Evolutionary conservation across 768 basidiomycete genomes (phyloP).

Genomic region (Naganishia friedmannii): DNA sequence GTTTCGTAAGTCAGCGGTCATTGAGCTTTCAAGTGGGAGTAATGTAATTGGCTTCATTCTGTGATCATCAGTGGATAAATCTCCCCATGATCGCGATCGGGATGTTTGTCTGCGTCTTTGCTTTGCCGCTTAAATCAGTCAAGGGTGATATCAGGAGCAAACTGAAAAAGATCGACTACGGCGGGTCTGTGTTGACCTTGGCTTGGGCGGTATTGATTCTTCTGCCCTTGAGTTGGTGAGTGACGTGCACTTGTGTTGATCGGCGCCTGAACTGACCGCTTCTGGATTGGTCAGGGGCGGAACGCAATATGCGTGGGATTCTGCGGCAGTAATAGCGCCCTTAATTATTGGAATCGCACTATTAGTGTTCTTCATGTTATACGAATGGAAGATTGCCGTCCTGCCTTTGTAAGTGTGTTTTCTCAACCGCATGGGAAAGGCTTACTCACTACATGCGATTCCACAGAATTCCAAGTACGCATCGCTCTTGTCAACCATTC

Average conservation of each 20-base stretch:
- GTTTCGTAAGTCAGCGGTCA: constrained; percentile 54
- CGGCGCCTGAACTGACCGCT: constrained; percentile 8
- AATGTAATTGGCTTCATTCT: constrained; percentile 3
- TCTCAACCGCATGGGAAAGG: neutral
- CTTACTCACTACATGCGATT: neutral
- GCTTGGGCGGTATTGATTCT: constrained; percentile 64
- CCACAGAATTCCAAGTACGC: constrained; percentile 25
- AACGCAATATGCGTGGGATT: constrained; percentile 68
- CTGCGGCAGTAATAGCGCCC: constrained; percentile 64
- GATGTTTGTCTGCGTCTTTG: constrained; percentile 61
- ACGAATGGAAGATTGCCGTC: constrained; percentile 69
- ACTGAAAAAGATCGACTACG: constrained; percentile 64
- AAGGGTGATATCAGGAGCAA: constrained; percentile 64
- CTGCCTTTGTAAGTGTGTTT: constrained; percentile 55
- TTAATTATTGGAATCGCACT: constrained; percentile 61
- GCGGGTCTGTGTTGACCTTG: constrained; percentile 63
- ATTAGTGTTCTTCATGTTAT: constrained; percentile 62
- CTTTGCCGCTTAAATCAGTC: constrained; percentile 69
- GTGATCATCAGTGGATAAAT: constrained; percentile 58
- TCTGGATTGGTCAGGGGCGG: constrained; percentile 60
- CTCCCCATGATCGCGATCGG: constrained; percentile 62
- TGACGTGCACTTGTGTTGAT: constrained; percentile 41
- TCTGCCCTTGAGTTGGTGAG: constrained; percentile 66
- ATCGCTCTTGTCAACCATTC: neutral
- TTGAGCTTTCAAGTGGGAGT: neutral